Conservation (phyloP, 352 stramenopile genomes). For the Pseudoperonospora humuli region DNA sequence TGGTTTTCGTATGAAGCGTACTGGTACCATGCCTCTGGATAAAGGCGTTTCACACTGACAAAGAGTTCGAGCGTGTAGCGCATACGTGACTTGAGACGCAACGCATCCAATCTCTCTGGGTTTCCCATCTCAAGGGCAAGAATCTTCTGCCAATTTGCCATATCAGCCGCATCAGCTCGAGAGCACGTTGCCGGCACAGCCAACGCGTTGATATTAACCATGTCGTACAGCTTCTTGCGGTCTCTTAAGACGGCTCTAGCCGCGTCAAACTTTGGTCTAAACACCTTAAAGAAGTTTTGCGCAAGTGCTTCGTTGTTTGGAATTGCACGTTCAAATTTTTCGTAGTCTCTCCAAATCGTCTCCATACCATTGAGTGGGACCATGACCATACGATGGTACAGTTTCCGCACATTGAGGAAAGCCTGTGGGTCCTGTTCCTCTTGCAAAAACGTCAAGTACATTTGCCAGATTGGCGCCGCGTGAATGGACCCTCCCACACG, state of each 20-base stretch:
- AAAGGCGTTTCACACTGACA: conserved; percentile 67
- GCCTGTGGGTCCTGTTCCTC: conserved; percentile 65
- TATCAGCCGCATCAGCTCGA: conserved; percentile 36
- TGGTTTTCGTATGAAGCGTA: conserved; percentile 79
- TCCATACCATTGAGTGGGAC: conserved; percentile 76
- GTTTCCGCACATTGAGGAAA: conserved; percentile 72
- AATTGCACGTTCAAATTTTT: conserved; percentile 83
- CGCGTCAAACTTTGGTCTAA: conserved; percentile 77
- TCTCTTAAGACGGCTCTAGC: conserved; percentile 70
- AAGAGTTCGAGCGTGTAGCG: conserved; percentile 81
- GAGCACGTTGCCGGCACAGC: conserved; percentile 37
- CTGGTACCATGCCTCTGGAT: conserved; percentile 81
- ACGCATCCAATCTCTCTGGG: conserved; percentile 68
- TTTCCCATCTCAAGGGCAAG: conserved; percentile 72
- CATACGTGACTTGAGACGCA: conserved; percentile 73
- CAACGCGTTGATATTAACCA: conserved; percentile 63
- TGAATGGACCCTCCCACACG: conserved; percentile 78
- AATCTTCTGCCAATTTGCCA: conserved; percentile 74
- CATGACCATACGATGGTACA: conserved; percentile 78
- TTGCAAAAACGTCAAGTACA: conserved; percentile 75
- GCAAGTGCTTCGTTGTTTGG: conserved; percentile 83
- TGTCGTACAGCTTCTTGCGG: conserved; percentile 78
- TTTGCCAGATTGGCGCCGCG: conserved; percentile 71
- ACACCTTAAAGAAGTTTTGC: conserved; percentile 86
- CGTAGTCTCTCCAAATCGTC: conserved; percentile 79